A percentile compares a stretch with the other conserved stretches of the same genome.
Conservation (phyloP, 2,329 filamentous ascomycete species). For the Coniochaeta sp. region DNA sequence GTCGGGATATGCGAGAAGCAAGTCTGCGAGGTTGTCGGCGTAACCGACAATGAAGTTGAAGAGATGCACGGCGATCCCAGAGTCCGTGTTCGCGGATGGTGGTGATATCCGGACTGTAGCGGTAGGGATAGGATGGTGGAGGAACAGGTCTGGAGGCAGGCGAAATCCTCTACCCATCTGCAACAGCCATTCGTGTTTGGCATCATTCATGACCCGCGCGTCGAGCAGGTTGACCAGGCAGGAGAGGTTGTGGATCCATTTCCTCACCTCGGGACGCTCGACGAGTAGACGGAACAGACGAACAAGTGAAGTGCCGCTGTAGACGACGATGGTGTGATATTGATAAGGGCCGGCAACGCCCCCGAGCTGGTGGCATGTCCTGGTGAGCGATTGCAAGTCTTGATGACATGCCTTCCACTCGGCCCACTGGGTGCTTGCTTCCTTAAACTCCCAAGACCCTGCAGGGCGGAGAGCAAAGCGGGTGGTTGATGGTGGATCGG, state of each 20-base stretch:
- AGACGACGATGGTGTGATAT: slow-evolving; percentile 18
- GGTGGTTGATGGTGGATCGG: slow-evolving; percentile 13
- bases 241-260: slow-evolving; percentile 15
- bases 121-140: background rate
- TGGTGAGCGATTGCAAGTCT: slow-evolving; percentile 13
- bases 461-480: slow-evolving; percentile 15
- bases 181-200: slow-evolving; percentile 11
- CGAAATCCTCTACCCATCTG: slow-evolving; percentile 12
- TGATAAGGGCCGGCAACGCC: slow-evolving; percentile 15
- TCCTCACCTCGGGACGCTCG: slow-evolving; percentile 9
- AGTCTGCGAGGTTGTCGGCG: slow-evolving; percentile 14
- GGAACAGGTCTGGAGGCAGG: slow-evolving; percentile 5
- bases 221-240: slow-evolving; percentile 15
- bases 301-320: slow-evolving; percentile 12
- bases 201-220: slow-evolving; percentile 6
- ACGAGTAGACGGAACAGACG: slow-evolving; percentile 11
- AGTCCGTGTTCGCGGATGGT: background rate
- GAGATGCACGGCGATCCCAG: slow-evolving; percentile 11
- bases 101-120: slow-evolving; percentile 10
- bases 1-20: slow-evolving; percentile 17
- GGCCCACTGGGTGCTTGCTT: slow-evolving; percentile 15
- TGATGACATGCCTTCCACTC: slow-evolving; percentile 13
- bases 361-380: slow-evolving; percentile 15
- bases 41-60: slow-evolving; percentile 12
- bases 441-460: slow-evolving; percentile 16